These are phyloP conservation scores for Balamuthia mandrillaris DNA, from an alignment of 208 protist species.

Conservation along the genomic window DNA sequence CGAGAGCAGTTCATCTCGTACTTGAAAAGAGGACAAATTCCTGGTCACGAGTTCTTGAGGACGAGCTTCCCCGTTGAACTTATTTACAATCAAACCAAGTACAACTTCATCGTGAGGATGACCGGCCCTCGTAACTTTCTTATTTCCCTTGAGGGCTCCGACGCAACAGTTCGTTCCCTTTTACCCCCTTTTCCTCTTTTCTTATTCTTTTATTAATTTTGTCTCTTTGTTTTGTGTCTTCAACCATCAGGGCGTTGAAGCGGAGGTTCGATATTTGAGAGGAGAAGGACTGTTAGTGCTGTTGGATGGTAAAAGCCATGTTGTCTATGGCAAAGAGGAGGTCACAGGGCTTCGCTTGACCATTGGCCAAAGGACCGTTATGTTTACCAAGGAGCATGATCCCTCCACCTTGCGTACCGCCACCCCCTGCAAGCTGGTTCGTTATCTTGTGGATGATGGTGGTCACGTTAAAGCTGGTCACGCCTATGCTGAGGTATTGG, in stretches of 20 bases:
- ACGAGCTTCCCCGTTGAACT: background rate
- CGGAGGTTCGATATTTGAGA: constrained; percentile 45
- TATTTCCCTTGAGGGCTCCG: constrained; percentile 60
- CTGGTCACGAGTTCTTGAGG: constrained; percentile 75
- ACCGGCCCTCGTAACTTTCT: constrained; percentile 38
- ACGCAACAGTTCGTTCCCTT: background rate
- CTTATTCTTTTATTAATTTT: no score
- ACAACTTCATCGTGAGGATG: constrained; percentile 47
- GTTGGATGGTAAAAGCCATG: constrained; percentile 69
- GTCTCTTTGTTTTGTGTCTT: constrained; percentile 57
- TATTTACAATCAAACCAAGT: constrained; percentile 61
- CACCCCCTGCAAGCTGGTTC: constrained; percentile 90
- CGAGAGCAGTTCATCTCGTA: background rate
- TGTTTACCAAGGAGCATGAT: constrained; percentile 83
- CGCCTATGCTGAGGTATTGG: constrained; percentile 89
- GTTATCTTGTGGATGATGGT: constrained; percentile 88
- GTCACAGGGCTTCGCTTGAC: constrained; percentile 6
- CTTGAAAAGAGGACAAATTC: constrained; percentile 64
- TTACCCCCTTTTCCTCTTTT: background rate
- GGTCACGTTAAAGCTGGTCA: constrained; percentile 75
- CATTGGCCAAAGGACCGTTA: background rate
- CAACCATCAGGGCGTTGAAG: constrained; percentile 64
- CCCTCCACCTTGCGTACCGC: constrained; percentile 86
- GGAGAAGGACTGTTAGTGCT: constrained; percentile 66
- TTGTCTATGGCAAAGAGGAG: constrained; percentile 74